Percentiles rank a stretch among this genome's conserved stretches.
phyloP scores from a whole-genome alignment of 352 stramenopile species.

The Globisporangium echinulatum region DNA sequence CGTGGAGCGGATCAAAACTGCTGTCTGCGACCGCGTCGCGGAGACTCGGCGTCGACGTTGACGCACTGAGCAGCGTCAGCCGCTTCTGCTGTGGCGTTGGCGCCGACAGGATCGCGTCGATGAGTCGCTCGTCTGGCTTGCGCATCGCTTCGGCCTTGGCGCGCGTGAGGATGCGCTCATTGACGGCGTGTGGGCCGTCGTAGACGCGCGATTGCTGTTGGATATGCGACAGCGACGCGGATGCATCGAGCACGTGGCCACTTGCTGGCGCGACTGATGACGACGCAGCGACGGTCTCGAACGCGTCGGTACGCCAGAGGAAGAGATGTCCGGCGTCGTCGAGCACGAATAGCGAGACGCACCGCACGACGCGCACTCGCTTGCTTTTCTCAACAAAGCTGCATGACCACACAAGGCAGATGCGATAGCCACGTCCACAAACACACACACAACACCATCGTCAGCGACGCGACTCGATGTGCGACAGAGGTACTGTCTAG shows the following conservation, averaged over 20 bases:
- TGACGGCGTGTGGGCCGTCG: slow-evolving; percentile 51
- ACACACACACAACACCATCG: no score
- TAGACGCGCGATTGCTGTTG: slow-evolving; percentile 16
- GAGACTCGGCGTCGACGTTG: slow-evolving; percentile 23
- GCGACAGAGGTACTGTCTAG: no score
- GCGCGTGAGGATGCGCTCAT: slow-evolving; percentile 50
- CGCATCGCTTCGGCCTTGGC: slow-evolving; percentile 43
- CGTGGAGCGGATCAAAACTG: slow-evolving; percentile 32
- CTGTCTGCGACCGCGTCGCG: neutral
- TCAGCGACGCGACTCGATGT: no score
- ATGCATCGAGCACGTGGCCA: neutral
- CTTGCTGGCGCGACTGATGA: neutral
- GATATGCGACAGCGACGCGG: neutral
- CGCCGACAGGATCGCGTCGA: slow-evolving; percentile 68
- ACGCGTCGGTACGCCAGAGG: slow-evolving; percentile 49
- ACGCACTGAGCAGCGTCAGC: slow-evolving; percentile 22
- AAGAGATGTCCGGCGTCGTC: slow-evolving; percentile 44
- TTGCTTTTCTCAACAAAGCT: slow-evolving; percentile 58
- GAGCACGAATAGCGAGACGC: slow-evolving; percentile 48
- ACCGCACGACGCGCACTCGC: slow-evolving; percentile 57
- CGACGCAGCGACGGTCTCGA: slow-evolving; percentile 37
- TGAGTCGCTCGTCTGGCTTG: slow-evolving; percentile 48
- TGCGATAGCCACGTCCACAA: no score
- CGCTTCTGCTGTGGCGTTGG: slow-evolving; percentile 31
- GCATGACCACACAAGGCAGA: neutral